A percentile compares a stretch with the other conserved stretches of the same genome.
phyloP scores from a whole-genome alignment of 371 early-diverging fungal species.

The Rhizopus delemar region DNA sequence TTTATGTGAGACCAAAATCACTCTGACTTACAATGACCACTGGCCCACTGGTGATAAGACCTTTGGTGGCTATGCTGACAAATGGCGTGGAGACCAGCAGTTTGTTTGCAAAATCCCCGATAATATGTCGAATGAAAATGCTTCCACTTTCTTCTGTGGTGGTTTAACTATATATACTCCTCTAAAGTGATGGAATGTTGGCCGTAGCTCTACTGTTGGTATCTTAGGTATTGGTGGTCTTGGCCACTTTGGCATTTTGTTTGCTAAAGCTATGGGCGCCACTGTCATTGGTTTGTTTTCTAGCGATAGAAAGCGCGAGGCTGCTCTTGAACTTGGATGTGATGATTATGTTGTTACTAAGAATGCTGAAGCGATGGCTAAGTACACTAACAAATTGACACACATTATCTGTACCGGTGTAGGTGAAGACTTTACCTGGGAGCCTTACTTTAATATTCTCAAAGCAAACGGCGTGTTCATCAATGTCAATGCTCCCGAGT shows the following conservation, averaged over 20 bases:
- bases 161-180: slow-evolving; percentile 59
- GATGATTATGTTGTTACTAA: slow-evolving; percentile 10
- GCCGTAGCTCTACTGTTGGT: slow-evolving; percentile 54
- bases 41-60: slow-evolving; percentile 55
- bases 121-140: slow-evolving; percentile 48
- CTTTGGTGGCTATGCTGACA: slow-evolving; percentile 64
- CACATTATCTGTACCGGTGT: slow-evolving; percentile 47
- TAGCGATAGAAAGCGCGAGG: slow-evolving; percentile 34
- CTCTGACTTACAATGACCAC: slow-evolving; percentile 40
- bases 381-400: slow-evolving; percentile 36
- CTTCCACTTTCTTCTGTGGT: slow-evolving; percentile 54
- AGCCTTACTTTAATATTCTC: slow-evolving; percentile 8
- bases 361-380: slow-evolving; percentile 55
- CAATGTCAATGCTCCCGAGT: slow-evolving; percentile 65
- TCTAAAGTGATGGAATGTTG: slow-evolving; percentile 17
- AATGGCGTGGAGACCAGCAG: slow-evolving; percentile 20
- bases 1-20: slow-evolving; percentile 10
- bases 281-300: slow-evolving; percentile 53
- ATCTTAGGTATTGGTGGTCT: slow-evolving; percentile 63
- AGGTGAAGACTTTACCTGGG: slow-evolving; percentile 30
- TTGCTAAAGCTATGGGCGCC: slow-evolving; percentile 64
- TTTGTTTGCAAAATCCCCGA: slow-evolving; percentile 67
- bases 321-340: slow-evolving; percentile 40
- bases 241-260: slow-evolving; percentile 68
- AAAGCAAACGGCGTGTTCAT: slow-evolving; percentile 46